Base-by-base conservation (phyloP, 148 eudicot genomes). In the Rhododendron simsii region DNA sequence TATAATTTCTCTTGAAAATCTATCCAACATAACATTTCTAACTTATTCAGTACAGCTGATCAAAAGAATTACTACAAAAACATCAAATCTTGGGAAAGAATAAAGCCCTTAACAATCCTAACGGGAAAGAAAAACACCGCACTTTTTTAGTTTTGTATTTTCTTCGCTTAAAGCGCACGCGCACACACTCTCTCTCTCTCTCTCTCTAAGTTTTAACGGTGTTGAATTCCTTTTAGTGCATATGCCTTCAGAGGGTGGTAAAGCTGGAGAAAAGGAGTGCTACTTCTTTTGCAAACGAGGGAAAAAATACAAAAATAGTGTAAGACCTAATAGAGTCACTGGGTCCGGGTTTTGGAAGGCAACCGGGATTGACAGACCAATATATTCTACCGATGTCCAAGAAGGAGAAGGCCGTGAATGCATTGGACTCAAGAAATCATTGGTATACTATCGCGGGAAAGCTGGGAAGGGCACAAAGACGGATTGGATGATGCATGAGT, bases 401-500 rank as follows among this genome's bases (percentile, higher is more conserved):
- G 39, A 71, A 10, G 37, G 75, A 26, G 37, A 84, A 78, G 89
- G 88, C 48, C 90, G 85, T 9, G 90, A 86, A 2, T 92, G 95
- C 85, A 89, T 95, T 20, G 98, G 98, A 5, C 91, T 95, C 39
- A 95, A 95, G 91, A 96, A 96, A 87, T 96, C 98, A 0, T 81
- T 96, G 18, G 98, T 96, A 0, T 96, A 94, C 55, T 95, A 95
- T 41, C 92, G 93, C 4, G 98, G 98, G 1, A 91, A 92, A 78
- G 98, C 98, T 0, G 97, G 98, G 4, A 95, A 94, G 89, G 98
- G 98, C 61, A 90, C 97, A 53, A 95, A 95, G 86, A 95, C 98
- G 2, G 98, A 95, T 47, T 95, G 98, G 98, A 95, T 95, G 98
- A 94, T 96, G 99, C 99, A 96, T 71, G 99, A 96, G 89, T 96